Base-by-base conservation (phyloP, 805 yeast species). In the Monosporozyma yasuniensis region DNA sequence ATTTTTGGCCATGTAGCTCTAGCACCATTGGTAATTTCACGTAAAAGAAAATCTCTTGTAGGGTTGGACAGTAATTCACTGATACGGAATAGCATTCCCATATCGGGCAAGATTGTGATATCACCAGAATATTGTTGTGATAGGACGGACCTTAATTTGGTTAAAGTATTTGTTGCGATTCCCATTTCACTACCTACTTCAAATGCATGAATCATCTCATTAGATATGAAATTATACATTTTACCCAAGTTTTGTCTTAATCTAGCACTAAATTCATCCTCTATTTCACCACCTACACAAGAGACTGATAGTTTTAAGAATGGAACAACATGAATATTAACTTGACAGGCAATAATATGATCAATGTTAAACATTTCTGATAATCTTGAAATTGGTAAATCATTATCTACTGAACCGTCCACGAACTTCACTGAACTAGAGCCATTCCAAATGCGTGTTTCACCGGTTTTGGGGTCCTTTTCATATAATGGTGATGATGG, bases 341-440 rank as follows among this genome's bases (percentile, higher is more conserved):
- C 97, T 64, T 91, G 99, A 44, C 95, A 90, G 0, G 96, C 98
- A 56, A 91, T 88, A 54, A 91, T 89, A 66, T 91, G 96, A 61
- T 91, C 95, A 28, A 91, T 96, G 61, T 91, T 90, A 64, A 91
- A 93, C 96, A 91, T 87, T 63, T 91, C 98, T 22, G 93, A 83
- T 16, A 91, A 71, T 56, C 96, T 75, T 3, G 91, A 76, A 19
- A 89, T 83, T 2, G 99, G 99, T 47, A 91, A 70, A 63, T 91
- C 99, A 53, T 87, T 85, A 61, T 90, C 93, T 6, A 91, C 96
- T 0, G 96, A 87, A 0, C 99, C 99, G 67, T 91, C 99, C 27
- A 91, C 89, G 66, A 84, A 91, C 57, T 84, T 83, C 34, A 83
- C 79, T 0, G 87, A 75, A 21, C 82, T 74, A 23, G 59, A 54